Conservation (phyloP, 1,139 yeast genomes). For the Scheffersomyces stambukii region DNA sequence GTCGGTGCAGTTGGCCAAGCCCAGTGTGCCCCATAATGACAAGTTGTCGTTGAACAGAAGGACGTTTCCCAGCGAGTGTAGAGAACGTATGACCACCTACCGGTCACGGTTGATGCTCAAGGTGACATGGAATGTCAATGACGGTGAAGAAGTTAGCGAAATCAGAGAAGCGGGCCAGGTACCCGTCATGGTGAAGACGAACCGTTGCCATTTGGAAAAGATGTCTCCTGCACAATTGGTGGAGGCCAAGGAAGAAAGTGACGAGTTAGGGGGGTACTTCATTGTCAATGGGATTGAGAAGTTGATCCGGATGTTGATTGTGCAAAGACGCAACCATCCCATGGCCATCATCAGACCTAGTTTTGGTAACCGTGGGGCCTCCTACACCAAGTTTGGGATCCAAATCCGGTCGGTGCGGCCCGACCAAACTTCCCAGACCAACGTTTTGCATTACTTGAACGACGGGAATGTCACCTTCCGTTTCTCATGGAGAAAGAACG, state of each 20-base stretch:
- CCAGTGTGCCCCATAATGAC: slow-evolving; percentile 69
- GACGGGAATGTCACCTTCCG: slow-evolving; percentile 97
- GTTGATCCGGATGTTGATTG: slow-evolving; percentile 93
- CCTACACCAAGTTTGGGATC: slow-evolving; percentile 86
- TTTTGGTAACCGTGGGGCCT: slow-evolving; percentile 88
- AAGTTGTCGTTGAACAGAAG: slow-evolving; percentile 76
- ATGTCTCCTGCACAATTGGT: slow-evolving; percentile 81
- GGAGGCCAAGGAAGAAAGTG: slow-evolving; percentile 79
- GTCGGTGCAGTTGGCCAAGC: slow-evolving; percentile 81
- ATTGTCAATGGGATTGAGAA: slow-evolving; percentile 96
- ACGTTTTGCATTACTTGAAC: slow-evolving; percentile 87
- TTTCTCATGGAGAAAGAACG: slow-evolving; percentile 96
- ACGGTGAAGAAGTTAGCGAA: slow-evolving; percentile 75
- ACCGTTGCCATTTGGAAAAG: slow-evolving; percentile 85
- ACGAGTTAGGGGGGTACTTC: slow-evolving; percentile 95
- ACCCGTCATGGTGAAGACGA: slow-evolving; percentile 86
- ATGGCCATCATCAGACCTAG: slow-evolving; percentile 97
- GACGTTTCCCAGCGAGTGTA: slow-evolving; percentile 82
- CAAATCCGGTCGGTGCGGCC: slow-evolving; percentile 94
- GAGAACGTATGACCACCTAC: slow-evolving; percentile 83
- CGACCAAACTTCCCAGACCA: slow-evolving; percentile 96
- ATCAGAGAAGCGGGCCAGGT: slow-evolving; percentile 88
- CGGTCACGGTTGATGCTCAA: slow-evolving; percentile 72
- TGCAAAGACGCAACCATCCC: slow-evolving; percentile 95
- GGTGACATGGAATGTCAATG: slow-evolving; percentile 82